These are phyloP conservation scores for Eimeria tenella DNA, from an alignment of 169 alveolate genomes.

Conservation along the genomic window DNA sequence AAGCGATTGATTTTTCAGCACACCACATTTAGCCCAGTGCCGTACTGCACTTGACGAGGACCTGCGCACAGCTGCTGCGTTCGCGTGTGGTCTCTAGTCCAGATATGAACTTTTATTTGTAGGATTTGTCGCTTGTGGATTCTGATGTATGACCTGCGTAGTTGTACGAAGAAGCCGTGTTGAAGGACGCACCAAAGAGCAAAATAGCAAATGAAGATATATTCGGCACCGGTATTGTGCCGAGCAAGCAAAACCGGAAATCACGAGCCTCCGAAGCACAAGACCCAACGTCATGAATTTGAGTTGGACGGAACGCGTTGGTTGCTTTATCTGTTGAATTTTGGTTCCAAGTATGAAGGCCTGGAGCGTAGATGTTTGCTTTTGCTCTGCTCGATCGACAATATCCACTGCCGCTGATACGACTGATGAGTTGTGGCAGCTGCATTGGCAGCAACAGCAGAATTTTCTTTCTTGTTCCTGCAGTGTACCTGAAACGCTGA, in stretches of 20 bases:
- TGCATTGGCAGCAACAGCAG: too few relatives aligned
- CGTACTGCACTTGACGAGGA: neutral
- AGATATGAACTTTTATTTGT: neutral
- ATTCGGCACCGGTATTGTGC: neutral
- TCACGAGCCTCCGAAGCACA: neutral
- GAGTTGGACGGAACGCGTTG: too few relatives aligned
- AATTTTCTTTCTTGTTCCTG: too few relatives aligned
- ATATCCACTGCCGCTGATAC: too few relatives aligned
- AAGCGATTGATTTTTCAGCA: neutral
- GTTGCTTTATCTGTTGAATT: too few relatives aligned
- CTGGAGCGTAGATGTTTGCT: too few relatives aligned
- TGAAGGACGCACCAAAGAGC: slow-evolving; percentile 26
- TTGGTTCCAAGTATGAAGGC: too few relatives aligned
- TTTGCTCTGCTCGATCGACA: too few relatives aligned
- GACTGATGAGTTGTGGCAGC: too few relatives aligned
- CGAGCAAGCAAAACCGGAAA: neutral
- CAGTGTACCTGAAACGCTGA: too few relatives aligned
- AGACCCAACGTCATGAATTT: neutral
- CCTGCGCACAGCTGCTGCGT: neutral
- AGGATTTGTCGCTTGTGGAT: neutral
- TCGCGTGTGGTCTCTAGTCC: neutral
- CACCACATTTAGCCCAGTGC: neutral
- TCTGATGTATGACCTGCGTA: neutral
- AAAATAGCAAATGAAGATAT: slow-evolving; percentile 17
- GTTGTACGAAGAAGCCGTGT: slow-evolving; percentile 32